phyloP scores from a whole-genome alignment of 345 rosid genomes.

The Salix dunnii region DNA sequence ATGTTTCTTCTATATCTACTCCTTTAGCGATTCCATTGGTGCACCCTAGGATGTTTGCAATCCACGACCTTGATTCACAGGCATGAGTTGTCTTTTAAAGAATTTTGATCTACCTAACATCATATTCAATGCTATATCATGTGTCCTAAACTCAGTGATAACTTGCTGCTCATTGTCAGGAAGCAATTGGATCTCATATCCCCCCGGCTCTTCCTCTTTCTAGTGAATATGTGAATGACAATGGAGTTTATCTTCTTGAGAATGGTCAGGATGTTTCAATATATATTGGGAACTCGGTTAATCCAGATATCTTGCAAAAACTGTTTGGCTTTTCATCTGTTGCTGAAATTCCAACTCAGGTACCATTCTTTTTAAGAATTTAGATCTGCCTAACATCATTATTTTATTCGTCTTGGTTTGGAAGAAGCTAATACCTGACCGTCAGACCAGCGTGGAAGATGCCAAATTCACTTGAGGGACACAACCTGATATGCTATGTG shows the following conservation, averaged over 20 bases:
- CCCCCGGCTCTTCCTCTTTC: conserved; percentile 76
- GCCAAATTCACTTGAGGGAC: background rate
- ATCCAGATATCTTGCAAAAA: conserved; percentile 57
- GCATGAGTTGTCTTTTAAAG: conserved; percentile 27
- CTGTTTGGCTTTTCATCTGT: conserved; percentile 58
- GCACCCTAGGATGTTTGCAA: conserved; percentile 80
- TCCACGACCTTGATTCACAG: conserved; percentile 71
- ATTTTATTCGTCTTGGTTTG: background rate
- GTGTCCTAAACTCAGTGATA: conserved; percentile 3
- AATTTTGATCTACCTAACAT: no score
- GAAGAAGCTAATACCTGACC: background rate
- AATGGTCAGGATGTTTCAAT: conserved; percentile 84
- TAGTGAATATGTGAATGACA: conserved; percentile 74
- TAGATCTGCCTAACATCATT: background rate
- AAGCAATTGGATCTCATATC: conserved; percentile 49
- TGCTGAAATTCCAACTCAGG: conserved; percentile 74
- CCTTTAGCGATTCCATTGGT: conserved; percentile 76
- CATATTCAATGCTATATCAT: conserved; percentile 3
- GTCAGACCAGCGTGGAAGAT: background rate
- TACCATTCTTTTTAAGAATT: conserved; percentile 14
- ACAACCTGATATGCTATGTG: background rate
- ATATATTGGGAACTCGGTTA: conserved; percentile 68
- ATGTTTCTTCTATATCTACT: conserved; percentile 66
- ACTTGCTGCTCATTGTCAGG: conserved; percentile 41
- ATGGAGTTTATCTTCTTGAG: conserved; percentile 90